Evolutionary conservation across 1,139 yeast species (phyloP), one percentile per base, ranked within the genome.

Genomic region (Magnusiomyces tetraspermus): DNA sequence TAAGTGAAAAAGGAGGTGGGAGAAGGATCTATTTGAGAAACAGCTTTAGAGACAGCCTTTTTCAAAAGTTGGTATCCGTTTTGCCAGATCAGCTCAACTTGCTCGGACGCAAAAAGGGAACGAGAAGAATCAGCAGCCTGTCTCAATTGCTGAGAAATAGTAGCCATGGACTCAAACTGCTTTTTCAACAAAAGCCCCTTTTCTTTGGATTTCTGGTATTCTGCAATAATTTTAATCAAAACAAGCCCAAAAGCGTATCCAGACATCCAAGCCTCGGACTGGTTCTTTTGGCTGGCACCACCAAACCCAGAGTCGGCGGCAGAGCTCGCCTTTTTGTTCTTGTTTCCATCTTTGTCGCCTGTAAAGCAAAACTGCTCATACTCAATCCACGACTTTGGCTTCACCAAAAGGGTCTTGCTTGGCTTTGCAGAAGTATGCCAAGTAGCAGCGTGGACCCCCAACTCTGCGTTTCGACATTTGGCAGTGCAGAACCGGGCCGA

Each of bases 131-230:
- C 70, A 1, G 86, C 84, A 59, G 76, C 75, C 60, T 79, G 79
- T 59, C 94, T 75, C 2, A 76, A 67, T 46, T 78, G 83, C 66
- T 86, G 94, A 23, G 87, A 75, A 17, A 86, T 81, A 51, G 77
- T 73, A 1, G 94, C 92, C 78, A 85, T 76, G 1, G 87, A 76
- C 36, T 70, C 71, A 61, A 83, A 79, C 60, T 79, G 81, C 23
- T 68, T 64, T 30, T 58, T 57, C 21, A 73, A 51, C 5, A 57
- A 64, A 58, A 15, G n/a, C 3, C 38, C 48, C 30, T 23, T 41
- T 13, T 45, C 40, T 3, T n/a, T 21, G 19, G 48, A 30, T 17
- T 21, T 31, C 3, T 45, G 30, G 28, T 13, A n/a, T 59, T 79
- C 84, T 50, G 70, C 65, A 43, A 80, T 57, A 43, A 71, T 61